phyloP scores from a whole-genome alignment of 169 alveolate genomes.

The Eimeria tenella region DNA sequence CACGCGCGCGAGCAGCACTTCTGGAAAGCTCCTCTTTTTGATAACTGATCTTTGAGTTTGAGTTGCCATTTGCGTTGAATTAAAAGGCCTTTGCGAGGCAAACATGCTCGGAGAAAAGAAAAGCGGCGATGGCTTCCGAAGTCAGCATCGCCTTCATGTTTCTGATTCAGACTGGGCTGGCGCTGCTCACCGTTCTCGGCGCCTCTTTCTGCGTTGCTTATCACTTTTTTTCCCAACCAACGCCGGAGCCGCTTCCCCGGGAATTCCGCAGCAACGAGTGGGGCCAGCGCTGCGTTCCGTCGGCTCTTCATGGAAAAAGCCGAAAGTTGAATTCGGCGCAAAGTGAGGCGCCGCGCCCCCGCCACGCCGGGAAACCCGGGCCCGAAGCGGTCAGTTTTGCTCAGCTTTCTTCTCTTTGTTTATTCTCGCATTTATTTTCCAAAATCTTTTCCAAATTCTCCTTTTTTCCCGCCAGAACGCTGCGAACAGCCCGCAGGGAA shows the following conservation, averaged over 20 bases:
- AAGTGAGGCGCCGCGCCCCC: background rate
- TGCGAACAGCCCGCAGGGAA: no score
- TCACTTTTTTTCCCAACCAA: background rate
- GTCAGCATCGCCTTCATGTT: constrained; percentile 47
- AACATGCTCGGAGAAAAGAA: background rate
- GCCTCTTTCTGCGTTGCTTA: constrained; percentile 30
- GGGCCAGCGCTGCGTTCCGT: background rate
- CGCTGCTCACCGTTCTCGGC: constrained; percentile 30
- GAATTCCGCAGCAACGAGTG: background rate
- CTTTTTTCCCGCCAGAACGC: no score
- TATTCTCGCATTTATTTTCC: background rate
- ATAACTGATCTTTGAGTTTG: background rate
- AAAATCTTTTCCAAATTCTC: no score
- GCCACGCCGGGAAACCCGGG: background rate
- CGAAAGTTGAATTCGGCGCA: background rate
- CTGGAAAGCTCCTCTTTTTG: background rate
- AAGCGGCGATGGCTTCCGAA: constrained; percentile 39
- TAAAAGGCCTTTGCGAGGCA: background rate
- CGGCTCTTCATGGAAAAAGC: no score
- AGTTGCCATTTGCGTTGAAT: background rate
- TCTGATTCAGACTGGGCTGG: constrained; percentile 26
- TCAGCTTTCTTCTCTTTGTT: background rate
- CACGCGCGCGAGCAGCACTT: background rate
- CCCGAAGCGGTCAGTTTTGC: background rate
- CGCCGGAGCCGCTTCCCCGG: background rate